Conservation (phyloP, 306 rosid genomes). For the Astragalus membranaceus region DNA sequence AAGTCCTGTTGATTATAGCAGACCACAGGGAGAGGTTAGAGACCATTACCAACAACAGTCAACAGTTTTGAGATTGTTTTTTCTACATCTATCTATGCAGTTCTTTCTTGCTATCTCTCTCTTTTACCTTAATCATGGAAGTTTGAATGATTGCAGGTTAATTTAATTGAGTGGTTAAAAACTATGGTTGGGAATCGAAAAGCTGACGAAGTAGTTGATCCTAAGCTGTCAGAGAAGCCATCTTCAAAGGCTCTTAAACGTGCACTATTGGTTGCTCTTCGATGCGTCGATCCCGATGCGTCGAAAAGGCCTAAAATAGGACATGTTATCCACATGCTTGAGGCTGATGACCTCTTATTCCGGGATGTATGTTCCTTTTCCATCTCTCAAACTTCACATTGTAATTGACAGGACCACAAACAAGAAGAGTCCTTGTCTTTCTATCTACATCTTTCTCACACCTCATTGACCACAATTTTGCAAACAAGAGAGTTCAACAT, state of each 20-base stretch:
- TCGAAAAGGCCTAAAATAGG: conserved; percentile 95
- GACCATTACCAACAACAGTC: background rate
- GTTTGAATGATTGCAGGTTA: conserved; percentile 48
- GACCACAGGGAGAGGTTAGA: conserved; percentile 89
- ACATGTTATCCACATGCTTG: conserved; percentile 96
- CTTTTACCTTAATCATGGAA: background rate
- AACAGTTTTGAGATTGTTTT: conserved; percentile 2
- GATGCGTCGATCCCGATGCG: conserved; percentile 96
- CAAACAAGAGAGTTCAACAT: background rate
- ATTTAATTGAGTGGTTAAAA: conserved; percentile 92
- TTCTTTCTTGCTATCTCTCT: background rate
- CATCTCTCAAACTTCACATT: background rate
- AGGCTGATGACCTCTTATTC: conserved; percentile 74
- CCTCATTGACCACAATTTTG: too few relatives aligned
- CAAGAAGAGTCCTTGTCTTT: background rate
- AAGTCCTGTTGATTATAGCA: conserved; percentile 84
- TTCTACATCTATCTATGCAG: background rate
- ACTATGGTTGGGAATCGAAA: conserved; percentile 75
- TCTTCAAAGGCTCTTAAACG: conserved; percentile 85
- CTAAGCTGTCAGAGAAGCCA: conserved; percentile 80
- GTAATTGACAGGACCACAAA: background rate
- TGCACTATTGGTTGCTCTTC: conserved; percentile 79
- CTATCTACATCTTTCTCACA: background rate
- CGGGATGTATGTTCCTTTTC: conserved; percentile 52
- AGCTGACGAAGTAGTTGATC: conserved; percentile 85